These are phyloP conservation scores for Mycena olivaceomarginata DNA, from an alignment of 768 basidiomycete genomes.

Conservation along the genomic window DNA sequence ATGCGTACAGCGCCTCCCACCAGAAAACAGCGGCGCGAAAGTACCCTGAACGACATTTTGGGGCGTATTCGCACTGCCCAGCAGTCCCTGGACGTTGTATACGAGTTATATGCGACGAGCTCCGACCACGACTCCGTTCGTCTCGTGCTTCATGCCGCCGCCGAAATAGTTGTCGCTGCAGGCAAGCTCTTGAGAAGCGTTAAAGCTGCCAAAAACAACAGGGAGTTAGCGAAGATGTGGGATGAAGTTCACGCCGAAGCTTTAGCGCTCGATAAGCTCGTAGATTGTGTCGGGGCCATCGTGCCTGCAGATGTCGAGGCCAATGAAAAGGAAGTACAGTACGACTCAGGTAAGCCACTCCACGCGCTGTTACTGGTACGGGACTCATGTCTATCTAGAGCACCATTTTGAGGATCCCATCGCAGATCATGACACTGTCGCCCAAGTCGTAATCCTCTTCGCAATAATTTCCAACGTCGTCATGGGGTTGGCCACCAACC, in stretches of 20 bases:
- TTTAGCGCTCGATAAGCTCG: constrained; percentile 31
- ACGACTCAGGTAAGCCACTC: constrained; percentile 35
- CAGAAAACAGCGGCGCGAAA: constrained; percentile 1
- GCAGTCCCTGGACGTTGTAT: not conserved
- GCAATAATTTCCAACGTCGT: constrained; percentile 11
- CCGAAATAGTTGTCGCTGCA: constrained; percentile 27
- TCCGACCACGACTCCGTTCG: constrained; percentile 33
- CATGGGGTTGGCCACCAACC: constrained; percentile 34
- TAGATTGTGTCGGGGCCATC: not conserved
- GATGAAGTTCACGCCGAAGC: constrained; percentile 33
- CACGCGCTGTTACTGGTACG: not conserved
- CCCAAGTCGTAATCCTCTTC: not conserved
- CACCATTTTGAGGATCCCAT: constrained; percentile 44
- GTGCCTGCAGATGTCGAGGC: constrained; percentile 2
- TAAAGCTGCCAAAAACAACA: constrained; percentile 30
- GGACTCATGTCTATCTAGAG: constrained; percentile 20
- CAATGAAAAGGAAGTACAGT: not conserved
- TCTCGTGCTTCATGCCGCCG: constrained; percentile 34
- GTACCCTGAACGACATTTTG: too few species aligned
- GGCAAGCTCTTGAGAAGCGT: constrained; percentile 37
- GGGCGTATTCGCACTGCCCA: too few species aligned
- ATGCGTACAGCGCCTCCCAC: constrained; percentile 25
- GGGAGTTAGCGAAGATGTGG: constrained; percentile 26
- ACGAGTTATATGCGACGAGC: constrained; percentile 20
- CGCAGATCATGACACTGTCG: constrained; percentile 21